Base-by-base conservation (phyloP, 805 yeast genomes). In the Zygoascus tannicola region DNA sequence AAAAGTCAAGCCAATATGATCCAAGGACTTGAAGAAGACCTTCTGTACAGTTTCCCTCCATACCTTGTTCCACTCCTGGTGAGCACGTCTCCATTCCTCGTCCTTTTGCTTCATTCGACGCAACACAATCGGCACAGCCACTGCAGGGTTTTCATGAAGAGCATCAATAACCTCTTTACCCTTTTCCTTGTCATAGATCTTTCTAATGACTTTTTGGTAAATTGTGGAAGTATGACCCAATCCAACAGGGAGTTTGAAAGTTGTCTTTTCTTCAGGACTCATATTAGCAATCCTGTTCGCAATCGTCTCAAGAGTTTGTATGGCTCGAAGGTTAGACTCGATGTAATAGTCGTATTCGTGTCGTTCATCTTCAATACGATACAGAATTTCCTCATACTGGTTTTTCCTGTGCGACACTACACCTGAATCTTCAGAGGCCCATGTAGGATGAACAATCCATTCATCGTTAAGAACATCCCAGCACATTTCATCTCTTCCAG, bases 361-460 rank as follows among this genome's bases (percentile, higher is more conserved):
- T 60, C 99, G 79, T 66, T 92, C 98, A 62, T 92, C 98, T 64
- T 92, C 98, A 46, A 88, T 85, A 60, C 94, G 81, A 68, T 87
- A 88, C 44, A 92, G 66, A 40, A 92, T 85, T 62, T 92, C 99
- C 64, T 92, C 99, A 61, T 90, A 92, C 66, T 92, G 98, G 60
- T 92, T 92, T 65, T 92, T 92, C 52, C 97, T 78, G 63, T 92
- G 99, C n/a, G 98, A 96, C 60, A 92, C 88, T 56, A 90, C 92
- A 0, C 98, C 99, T 10, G 96, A 85, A 63, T 92, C 99, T 63
- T 92, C 99, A 0, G 97, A 90, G 3, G 97, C 98, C 99, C 99
- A 92, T n/a, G 95, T 94, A 19, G 99, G 99, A 64, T 92, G 97
- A 4, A 97, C 96, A 30, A 92, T 97, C 97, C 97, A 92, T 64